Percentiles rank a stretch among this genome's conserved stretches.
Conservation (phyloP, 148 eudicot species). For the Rhododendron ferrugineum region DNA sequence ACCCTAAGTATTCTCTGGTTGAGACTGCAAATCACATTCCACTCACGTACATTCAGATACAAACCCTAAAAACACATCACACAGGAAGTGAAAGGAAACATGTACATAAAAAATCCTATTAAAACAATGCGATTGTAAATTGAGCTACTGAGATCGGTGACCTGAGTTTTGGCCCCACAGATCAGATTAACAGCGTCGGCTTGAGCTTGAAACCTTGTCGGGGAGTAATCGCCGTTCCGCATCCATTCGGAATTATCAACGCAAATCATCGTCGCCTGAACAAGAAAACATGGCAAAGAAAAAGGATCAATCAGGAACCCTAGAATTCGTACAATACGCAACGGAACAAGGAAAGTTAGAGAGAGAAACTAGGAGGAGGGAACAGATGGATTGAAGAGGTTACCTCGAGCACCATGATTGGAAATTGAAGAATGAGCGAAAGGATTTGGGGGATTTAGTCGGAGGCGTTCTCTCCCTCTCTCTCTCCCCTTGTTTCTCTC, state of each 20-base stretch:
- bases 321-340: not conserved
- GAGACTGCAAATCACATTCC: too few relatives aligned
- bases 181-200: slow-evolving; percentile 94
- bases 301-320: slow-evolving; percentile 19
- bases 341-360: not conserved
- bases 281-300: not conserved
- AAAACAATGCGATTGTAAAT: not conserved
- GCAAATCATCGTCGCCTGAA: slow-evolving; percentile 97
- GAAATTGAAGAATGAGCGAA: not conserved
- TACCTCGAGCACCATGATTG: slow-evolving; percentile 81
- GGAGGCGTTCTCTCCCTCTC: not conserved
- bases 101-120: too few relatives aligned
- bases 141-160: slow-evolving; percentile 10
- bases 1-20: too few relatives aligned
- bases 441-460: not conserved
- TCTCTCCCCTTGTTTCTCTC: not conserved
- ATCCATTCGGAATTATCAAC: slow-evolving; percentile 96
- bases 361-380: not conserved
- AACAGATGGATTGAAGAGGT: not conserved
- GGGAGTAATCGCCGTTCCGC: slow-evolving; percentile 92
- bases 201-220: slow-evolving; percentile 79
- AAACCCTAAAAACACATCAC: too few relatives aligned
- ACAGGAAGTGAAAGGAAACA: too few relatives aligned
- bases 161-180: slow-evolving; percentile 97
- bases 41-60: too few relatives aligned